Base-by-base conservation (phyloP, 1,284 basidiomycete genomes). In the Rugosomyces carneus region DNA sequence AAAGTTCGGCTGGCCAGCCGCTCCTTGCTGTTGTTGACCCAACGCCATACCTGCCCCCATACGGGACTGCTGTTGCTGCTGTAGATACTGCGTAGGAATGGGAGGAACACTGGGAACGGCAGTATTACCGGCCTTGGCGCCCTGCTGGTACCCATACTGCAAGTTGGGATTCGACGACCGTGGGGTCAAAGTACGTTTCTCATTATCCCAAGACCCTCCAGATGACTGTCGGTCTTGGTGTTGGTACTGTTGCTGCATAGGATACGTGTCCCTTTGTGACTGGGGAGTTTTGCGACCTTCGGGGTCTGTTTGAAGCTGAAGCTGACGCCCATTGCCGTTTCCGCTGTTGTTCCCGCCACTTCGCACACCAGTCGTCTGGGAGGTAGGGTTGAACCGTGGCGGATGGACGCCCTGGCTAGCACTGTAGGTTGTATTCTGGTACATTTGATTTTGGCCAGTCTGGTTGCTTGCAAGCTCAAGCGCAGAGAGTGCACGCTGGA, bases 21-120 rank as follows among this genome's bases (percentile, higher is more conserved):
- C 63, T 15, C 65, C 55, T 40, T 58, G 60, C 42, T 62, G 60
- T 18, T 53, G 47, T 51, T 53, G 49, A 31, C 44, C 55, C 50
- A 66, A 64, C 13, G 64, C 48, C 9, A 60, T 56, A 20, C 60
- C 53, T 23, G 65, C 55, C 36, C 75, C 71, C 54, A 77, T 53
- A 48, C 75, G 68, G 15, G 31, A 34, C 50, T 60, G 58, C 57
- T 82, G 80, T 48, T 76, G 79, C 51, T 60, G 59, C 57, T 84
- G 81, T 20, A 86, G 66, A 57, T 81, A 88, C 57, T 88, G 85
- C 10, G 71, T 60, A 10, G 85, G 86, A 46, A 89, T 80, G 21
- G 78, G 68, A 1, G 86, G 85, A 7, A 88, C 82, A 42, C 65
- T 81, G 1, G 81, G 84, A 39, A 84, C 67, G 42, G 57, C 59